A percentile compares a stretch with the other conserved stretches of the same genome.
Evolutionary conservation across 2,329 filamentous ascomycete species (phyloP).

Genomic region (Metarhizium guizhouense): DNA sequence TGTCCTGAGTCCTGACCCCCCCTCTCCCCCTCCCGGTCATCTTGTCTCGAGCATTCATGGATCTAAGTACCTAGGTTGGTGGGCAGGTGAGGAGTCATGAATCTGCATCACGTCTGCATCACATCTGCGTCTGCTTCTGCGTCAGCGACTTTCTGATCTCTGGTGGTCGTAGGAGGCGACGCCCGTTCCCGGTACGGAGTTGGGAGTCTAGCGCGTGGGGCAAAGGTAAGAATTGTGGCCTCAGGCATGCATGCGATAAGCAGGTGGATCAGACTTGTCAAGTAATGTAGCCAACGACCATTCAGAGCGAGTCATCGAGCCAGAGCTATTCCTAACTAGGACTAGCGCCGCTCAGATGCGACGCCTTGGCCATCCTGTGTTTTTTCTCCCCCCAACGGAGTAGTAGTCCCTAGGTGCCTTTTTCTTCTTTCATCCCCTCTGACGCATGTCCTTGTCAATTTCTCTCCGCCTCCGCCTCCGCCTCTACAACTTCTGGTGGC

Average conservation of each 20-base stretch:
- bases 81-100: not conserved
- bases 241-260: constrained; percentile 2
- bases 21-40: not conserved
- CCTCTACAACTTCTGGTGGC: not conserved
- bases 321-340: not conserved
- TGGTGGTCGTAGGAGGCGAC: not conserved
- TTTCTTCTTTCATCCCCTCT: not conserved
- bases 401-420: too few relatives aligned
- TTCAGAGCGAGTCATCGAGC: not conserved
- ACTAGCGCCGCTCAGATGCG: constrained; percentile 1
- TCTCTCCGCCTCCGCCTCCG: not conserved
- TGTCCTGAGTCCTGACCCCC: not conserved
- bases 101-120: not conserved
- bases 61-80: not conserved
- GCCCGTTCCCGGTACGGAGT: not conserved
- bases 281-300: not conserved
- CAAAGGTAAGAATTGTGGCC: not conserved
- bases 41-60: not conserved
- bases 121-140: not conserved
- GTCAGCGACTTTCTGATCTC: not conserved
- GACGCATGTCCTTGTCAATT: not conserved
- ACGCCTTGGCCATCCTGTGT: not conserved
- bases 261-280: not conserved
- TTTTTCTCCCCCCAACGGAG: not conserved
- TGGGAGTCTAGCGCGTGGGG: not conserved